Evolutionary conservation across 208 protist genomes (phyloP).

Genomic region (Naegleria gruberi): DNA sequence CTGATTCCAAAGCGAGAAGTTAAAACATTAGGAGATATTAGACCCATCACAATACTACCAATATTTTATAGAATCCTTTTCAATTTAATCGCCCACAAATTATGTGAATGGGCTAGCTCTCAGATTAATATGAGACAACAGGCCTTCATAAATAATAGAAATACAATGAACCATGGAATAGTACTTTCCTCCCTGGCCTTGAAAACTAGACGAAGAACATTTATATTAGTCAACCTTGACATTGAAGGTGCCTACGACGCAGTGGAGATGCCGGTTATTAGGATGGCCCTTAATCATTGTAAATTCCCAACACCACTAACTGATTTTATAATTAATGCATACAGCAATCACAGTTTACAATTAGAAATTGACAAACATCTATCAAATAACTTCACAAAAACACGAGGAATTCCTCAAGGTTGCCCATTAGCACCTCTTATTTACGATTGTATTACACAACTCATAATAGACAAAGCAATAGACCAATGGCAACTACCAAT

Average conservation of each 20-base stretch:
- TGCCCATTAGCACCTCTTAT: not conserved
- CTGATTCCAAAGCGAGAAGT: too few relatives aligned
- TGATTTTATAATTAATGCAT: not conserved
- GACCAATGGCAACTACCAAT: not conserved
- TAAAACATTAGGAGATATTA: too few relatives aligned
- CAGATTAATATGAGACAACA: too few relatives aligned
- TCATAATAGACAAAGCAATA: not conserved
- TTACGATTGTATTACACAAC: not conserved
- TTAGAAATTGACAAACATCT: not conserved
- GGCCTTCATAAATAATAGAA: too few relatives aligned
- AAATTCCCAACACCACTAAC: not conserved
- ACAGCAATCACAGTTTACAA: not conserved
- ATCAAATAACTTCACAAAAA: not conserved
- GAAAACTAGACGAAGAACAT: too few relatives aligned
- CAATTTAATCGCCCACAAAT: too few relatives aligned
- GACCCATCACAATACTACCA: too few relatives aligned
- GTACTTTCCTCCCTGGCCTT: too few relatives aligned
- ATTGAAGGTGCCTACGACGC: not conserved
- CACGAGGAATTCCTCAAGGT: not conserved
- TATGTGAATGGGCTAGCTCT: too few relatives aligned
- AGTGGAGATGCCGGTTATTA: not conserved
- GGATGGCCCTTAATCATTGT: not conserved
- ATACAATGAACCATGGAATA: too few relatives aligned
- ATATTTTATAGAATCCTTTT: too few relatives aligned
- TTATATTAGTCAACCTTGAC: not conserved